Evolutionary conservation across 768 basidiomycete genomes (phyloP), one percentile per base, ranked within the genome.

Genomic region (Mycena kentingensis): DNA sequence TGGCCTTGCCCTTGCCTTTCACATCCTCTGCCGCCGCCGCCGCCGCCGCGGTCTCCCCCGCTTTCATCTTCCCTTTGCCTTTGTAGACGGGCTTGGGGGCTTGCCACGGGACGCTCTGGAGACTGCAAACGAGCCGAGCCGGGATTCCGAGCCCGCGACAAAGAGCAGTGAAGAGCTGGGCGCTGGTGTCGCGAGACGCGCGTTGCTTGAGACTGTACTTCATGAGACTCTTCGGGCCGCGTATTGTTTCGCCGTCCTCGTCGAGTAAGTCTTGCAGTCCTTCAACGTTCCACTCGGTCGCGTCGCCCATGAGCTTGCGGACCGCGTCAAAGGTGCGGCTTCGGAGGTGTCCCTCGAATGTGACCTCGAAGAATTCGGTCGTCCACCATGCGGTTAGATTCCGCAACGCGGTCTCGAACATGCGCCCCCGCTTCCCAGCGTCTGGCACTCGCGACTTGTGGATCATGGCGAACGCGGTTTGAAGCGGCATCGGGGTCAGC

Each of bases 61-160:
- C 55, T 62, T 72, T 52, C 50, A 58, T 64, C 62, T 71, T 47
- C 35, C 54, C 62, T 58, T 70, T 72, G 46, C 65, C 63, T 66
- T 77, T 74, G 43, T 71, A 67, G 26, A 63, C 67, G 4, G 76
- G 66, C 55, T 80, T 84, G 13, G 81, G 73, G 15, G 82, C 81
- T 66, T 93, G 81, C 94, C 94, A 98, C 10, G 93, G 92, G 10
- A 98, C 84, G 47, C 90, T 85, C 69, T 98, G 96, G 37, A 99
- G 70, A 63, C 92, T 96, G 58, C 87, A 87, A 10, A 98, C 88
- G 46, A 98, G 75, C 41, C 97, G 77, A 5, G 93, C 82, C 0
- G 94, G 94, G 18, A 98, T 83, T 11, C 85, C 88, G 5, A 98
- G 76, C 5, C 85, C 90, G 19, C 97, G 80, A 67, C 93, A 92